Evolutionary conservation across 768 basidiomycete species (phyloP).

Genomic region (Bullera alba): DNA sequence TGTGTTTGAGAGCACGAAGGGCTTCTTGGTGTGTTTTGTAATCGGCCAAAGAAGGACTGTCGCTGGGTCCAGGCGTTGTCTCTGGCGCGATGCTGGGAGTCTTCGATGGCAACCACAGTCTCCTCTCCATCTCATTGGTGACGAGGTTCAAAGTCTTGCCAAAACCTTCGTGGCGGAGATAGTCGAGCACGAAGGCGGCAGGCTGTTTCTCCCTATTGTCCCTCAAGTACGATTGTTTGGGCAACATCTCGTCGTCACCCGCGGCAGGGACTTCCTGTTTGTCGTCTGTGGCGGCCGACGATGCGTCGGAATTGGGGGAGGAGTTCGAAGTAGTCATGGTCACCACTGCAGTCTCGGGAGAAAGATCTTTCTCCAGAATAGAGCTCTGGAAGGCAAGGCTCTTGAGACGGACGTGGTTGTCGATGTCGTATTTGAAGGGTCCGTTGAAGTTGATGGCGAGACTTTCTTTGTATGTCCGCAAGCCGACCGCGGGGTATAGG

Average conservation of each 20-base stretch:
- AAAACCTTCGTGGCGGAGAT: slow-evolving; percentile 80
- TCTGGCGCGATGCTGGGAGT: not conserved
- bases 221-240: not conserved
- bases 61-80: slow-evolving; percentile 48
- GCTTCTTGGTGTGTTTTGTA: not conserved
- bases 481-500: slow-evolving; percentile 79
- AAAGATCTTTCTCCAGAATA: not conserved
- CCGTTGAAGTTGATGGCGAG: slow-evolving; percentile 78
- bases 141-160: slow-evolving; percentile 64
- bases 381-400: not conserved
- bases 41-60: not conserved
- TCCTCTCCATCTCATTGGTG: slow-evolving; percentile 49
- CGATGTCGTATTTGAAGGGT: slow-evolving; percentile 86
- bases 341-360: too few species aligned
- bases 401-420: slow-evolving; percentile 58
- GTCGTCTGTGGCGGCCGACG: too few species aligned
- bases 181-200: slow-evolving; percentile 67
- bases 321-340: too few species aligned
- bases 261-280: too few species aligned
- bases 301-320: too few species aligned
- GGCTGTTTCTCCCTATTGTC: slow-evolving; percentile 53
- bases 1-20: not conserved
- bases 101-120: slow-evolving; percentile 8
- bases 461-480: slow-evolving; percentile 70
- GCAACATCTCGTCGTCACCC: too few species aligned